Evolutionary conservation across 192 early-diverging fungal genomes (phyloP).

Genomic region (Chytriomyces hyalinus): DNA sequence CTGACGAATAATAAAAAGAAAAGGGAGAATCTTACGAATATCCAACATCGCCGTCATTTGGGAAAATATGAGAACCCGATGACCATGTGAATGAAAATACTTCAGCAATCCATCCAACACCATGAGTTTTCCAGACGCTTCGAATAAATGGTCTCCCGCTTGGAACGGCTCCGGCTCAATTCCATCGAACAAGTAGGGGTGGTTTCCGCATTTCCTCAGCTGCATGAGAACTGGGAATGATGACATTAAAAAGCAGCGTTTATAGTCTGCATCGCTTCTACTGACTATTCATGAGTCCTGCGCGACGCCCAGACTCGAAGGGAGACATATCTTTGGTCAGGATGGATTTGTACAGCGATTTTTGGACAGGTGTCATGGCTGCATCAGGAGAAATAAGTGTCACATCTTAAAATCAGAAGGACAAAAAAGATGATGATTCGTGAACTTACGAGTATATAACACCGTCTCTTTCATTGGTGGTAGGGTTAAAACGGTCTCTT

Average conservation of each 20-base stretch:
- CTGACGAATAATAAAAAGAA: background rate
- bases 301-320: constrained; percentile 25
- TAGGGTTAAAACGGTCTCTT: constrained; percentile 31
- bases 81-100: constrained; percentile 8
- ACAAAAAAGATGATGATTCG: constrained; percentile 1
- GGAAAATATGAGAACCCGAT: constrained; percentile 35
- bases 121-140: constrained; percentile 35
- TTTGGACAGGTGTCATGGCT: constrained; percentile 36
- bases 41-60: constrained; percentile 47
- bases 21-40: constrained; percentile 14
- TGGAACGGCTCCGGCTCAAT: constrained; percentile 42
- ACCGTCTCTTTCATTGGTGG: constrained; percentile 39
- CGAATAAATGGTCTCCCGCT: constrained; percentile 32
- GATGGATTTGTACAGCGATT: constrained; percentile 37
- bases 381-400: background rate
- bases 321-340: constrained; percentile 35
- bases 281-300: constrained; percentile 37
- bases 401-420: background rate
- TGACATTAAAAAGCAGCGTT: constrained; percentile 25
- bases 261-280: constrained; percentile 40
- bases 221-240: background rate
- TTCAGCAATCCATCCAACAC: constrained; percentile 25
- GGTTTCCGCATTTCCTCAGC: background rate
- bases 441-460: constrained; percentile 33
- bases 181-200: constrained; percentile 26